Evolutionary conservation across 2,329 filamentous ascomycete species (phyloP), one percentile per base, ranked within the genome.

Genomic region (Colletotrichum camelliae): DNA sequence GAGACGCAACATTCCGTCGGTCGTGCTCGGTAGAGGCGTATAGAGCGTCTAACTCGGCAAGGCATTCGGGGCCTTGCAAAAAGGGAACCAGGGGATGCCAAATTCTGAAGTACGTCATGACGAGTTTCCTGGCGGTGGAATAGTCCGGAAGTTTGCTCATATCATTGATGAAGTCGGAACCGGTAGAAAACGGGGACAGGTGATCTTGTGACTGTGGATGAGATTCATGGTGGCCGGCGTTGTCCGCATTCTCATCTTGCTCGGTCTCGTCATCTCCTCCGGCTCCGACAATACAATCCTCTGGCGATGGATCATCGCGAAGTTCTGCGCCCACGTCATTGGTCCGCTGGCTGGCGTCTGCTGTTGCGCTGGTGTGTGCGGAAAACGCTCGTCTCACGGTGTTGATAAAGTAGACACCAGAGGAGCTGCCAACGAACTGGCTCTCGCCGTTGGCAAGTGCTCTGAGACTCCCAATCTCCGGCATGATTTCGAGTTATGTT

Each of bases 21-120:
- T 60, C 62, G 2, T 48, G n/a, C 15, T 55, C 39, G 7, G 29
- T 52, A 5, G 24, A 18, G 15, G n/a, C 7, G 31, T 76, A 76
- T 8, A 77, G 31, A 15, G 66, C 33, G 18, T 88, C 84, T 77
- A 90, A 83, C 16, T 86, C 83, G 37, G 85, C 83, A 29, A 89
- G 78, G 64, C 89, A 88, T 1, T 85, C 86, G 1, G 87, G 88
- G 0, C 88, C 88, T 64, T 89, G 87, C 5, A 90, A 78, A 75
- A 90, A 89, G 1, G 88, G 88, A 73, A 89, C 88, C 15, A 90
- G 81, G 1, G 87, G 87, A 82, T 90, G 88, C 88, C 88, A 90
- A 12, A 85, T 83, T 77, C 84, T 86, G 79, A 90, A 90, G 77
- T 89, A 90, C 21, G 84, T 81, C 80, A 88, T 86, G 67, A 89